Base-by-base conservation (phyloP, 2,329 filamentous ascomycete genomes). In the Bisporella sp. region DNA sequence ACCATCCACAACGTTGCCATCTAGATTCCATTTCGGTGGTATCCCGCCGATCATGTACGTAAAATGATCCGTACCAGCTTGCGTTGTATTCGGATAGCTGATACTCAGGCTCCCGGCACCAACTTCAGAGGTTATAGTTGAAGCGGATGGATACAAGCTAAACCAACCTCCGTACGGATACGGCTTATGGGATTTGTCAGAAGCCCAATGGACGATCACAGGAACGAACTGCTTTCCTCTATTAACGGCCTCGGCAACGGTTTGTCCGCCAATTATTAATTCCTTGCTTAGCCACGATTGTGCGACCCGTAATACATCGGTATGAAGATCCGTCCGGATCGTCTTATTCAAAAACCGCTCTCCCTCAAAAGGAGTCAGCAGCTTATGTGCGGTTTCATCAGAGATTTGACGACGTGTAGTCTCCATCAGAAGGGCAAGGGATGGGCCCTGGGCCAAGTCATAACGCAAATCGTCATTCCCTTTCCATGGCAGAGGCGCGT, bases 191-290 rank as follows among this genome's bases (percentile, higher is more conserved):
- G 47, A 45, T 9, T 66, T 62, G 46, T 74, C 71, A 1, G 66
- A 62, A 7, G 70, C 70, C 72, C 71, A 74, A 54, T 74, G 72
- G 1, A 72, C 70, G 33, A 73, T 71, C 4, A 71, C 70, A 2
- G 72, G 72, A 0, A 72, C 69, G 50, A 69, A 72, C 57, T 72
- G 69, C 31, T 68, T 54, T 1, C 69, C 68, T 5, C 71, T 61
- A 55, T 67, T 68, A 21, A 55, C 57, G 1, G 61, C 62, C 57
- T 73, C 70, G 5, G 60, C 61, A 1, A 73, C 60, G 13, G 63
- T 52, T 56, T 70, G 53, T 0, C 60, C 70, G 1, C 72, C 72
- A 13, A 73, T 68, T 71, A 73, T 73, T 41, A 74, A 56, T 6
- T 65, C 57, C 4, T 69, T 62, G 39, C 67, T 70, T 28, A 73